phyloP scores from a whole-genome alignment of 805 yeast species.

The Ogataea methanolica region DNA sequence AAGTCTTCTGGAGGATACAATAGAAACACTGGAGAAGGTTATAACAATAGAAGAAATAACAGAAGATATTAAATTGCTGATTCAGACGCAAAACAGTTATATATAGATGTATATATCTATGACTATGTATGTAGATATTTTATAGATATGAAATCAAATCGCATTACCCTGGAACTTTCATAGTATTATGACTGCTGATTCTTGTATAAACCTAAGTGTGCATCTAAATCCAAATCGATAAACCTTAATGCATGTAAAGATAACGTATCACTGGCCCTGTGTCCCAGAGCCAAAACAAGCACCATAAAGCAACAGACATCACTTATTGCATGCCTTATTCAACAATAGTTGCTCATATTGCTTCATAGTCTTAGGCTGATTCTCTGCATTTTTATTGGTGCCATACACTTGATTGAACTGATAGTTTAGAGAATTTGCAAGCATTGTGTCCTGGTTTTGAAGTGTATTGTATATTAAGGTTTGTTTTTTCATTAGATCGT shows the following conservation, averaged over 20 bases:
- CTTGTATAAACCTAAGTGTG: too few species aligned
- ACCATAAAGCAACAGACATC: slow-evolving; percentile 3
- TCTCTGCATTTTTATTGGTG: background rate
- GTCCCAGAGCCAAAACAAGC: background rate
- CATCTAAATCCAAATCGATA: too few species aligned
- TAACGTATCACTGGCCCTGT: background rate
- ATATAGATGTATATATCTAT: background rate
- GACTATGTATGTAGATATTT: too few species aligned
- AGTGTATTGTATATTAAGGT: slow-evolving; percentile 12
- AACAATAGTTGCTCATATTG: slow-evolving; percentile 12
- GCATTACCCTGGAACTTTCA: too few species aligned
- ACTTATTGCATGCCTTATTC: slow-evolving; percentile 12
- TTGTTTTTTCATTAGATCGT: slow-evolving; percentile 6
- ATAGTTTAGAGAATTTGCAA: slow-evolving; percentile 12
- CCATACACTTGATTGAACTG: slow-evolving; percentile 13
- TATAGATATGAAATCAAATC: too few species aligned
- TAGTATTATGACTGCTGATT: too few species aligned
- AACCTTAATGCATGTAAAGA: background rate
- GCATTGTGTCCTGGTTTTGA: slow-evolving; percentile 14
- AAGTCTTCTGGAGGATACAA: background rate
- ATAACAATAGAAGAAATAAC: background rate
- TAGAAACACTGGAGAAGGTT: background rate
- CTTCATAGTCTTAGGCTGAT: slow-evolving; percentile 8
- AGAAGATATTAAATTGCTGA: background rate
- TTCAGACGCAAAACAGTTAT: background rate